Percentiles rank a stretch among this genome's conserved stretches.
Evolutionary conservation across 2,329 filamentous ascomycete species (phyloP).

Genomic region (Penicillium sclerotiorum): DNA sequence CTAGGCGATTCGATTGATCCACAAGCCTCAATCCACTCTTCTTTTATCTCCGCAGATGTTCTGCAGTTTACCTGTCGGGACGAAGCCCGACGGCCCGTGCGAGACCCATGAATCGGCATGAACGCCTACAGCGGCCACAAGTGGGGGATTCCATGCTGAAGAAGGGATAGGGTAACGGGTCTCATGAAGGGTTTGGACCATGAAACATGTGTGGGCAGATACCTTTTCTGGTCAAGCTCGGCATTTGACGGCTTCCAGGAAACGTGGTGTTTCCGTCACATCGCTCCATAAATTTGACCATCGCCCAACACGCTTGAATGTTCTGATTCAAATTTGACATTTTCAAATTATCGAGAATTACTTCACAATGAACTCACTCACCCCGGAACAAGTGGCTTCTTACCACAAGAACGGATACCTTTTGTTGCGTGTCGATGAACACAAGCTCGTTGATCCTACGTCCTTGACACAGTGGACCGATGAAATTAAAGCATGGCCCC

Average conservation of each 20-base stretch:
- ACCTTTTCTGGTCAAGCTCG: neutral
- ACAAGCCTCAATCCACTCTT: neutral
- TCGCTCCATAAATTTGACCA: neutral
- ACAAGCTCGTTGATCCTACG: slow-evolving; percentile 29
- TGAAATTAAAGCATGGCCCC: slow-evolving; percentile 31
- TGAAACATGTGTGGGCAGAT: neutral
- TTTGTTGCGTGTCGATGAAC: slow-evolving; percentile 27
- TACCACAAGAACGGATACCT: slow-evolving; percentile 33
- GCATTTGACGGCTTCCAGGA: neutral
- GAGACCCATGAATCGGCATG: neutral
- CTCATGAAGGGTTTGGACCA: neutral
- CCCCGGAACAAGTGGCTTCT: slow-evolving; percentile 21
- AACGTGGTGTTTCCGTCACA: neutral
- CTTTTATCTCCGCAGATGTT: neutral
- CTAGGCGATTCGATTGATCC: slow-evolving; percentile 3
- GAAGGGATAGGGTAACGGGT: neutral
- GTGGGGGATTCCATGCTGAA: neutral
- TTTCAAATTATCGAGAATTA: too few relatives aligned
- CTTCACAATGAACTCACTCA: slow-evolving; percentile 17
- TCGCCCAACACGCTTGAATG: too few relatives aligned
- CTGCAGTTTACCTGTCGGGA: slow-evolving; percentile 13
- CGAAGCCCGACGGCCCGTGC: slow-evolving; percentile 26
- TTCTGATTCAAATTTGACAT: too few relatives aligned
- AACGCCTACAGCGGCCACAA: slow-evolving; percentile 12
- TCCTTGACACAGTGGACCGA: slow-evolving; percentile 29